These are phyloP conservation scores for Microcyclospora pomicola DNA, from an alignment of 2,329 filamentous ascomycete species.

Conservation along the genomic window DNA sequence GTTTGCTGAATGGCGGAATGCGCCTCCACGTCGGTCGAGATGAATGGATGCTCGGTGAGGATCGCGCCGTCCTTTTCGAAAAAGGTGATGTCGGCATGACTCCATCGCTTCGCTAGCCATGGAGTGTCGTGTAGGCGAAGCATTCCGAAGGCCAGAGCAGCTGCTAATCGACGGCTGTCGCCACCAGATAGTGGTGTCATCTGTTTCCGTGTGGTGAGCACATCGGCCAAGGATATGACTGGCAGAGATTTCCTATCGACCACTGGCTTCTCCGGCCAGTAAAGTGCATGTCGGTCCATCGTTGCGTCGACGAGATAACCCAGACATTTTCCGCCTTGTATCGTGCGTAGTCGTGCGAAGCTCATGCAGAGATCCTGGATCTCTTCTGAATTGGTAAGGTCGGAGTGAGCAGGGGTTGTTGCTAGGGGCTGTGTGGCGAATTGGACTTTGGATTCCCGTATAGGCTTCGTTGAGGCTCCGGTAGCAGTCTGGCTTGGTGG, in stretches of 20 bases:
- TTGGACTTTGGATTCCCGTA: no score
- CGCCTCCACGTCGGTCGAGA: conserved; percentile 2
- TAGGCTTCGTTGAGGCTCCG: no score
- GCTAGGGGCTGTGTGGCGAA: no score
- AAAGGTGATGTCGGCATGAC: conserved; percentile 3
- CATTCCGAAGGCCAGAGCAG: conserved; percentile 4
- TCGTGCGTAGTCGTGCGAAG: neutral
- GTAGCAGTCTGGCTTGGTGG: no score
- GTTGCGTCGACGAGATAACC: conserved; percentile 3
- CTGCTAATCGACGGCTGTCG: conserved; percentile 3
- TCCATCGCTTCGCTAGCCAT: conserved; percentile 6
- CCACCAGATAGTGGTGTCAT: neutral
- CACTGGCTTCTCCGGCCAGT: conserved; percentile 3
- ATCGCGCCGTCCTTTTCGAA: conserved; percentile 4
- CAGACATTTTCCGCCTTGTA: conserved; percentile 4
- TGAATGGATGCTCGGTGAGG: conserved; percentile 8
- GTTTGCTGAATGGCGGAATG: neutral
- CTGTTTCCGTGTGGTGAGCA: neutral
- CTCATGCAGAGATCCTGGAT: conserved; percentile 6
- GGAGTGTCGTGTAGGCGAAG: conserved; percentile 7
- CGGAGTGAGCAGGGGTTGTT: no score
- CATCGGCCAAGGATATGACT: neutral
- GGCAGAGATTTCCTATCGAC: conserved; percentile 1
- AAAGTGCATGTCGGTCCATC: conserved; percentile 6
- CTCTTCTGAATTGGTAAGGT: neutral